Conservation (phyloP, 352 stramenopile species). For the Phytophthora fragariaefolia region DNA sequence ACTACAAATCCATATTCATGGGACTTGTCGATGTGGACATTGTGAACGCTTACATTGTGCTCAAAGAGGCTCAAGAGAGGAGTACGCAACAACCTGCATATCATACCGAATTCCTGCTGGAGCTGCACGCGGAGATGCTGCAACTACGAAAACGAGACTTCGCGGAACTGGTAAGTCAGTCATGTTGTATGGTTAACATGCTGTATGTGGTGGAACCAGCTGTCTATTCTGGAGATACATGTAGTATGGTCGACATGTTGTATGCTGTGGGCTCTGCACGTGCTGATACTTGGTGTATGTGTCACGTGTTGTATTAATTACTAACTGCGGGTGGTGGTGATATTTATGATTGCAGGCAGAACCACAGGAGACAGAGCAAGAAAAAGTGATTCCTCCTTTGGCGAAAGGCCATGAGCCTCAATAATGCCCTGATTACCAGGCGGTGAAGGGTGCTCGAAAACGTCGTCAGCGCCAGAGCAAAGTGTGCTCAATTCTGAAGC, state of each 20-base stretch:
- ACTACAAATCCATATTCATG: conserved; percentile 35
- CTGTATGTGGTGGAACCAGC: conserved; percentile 6
- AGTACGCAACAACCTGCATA: not conserved
- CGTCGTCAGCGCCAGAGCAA: conserved; percentile 15
- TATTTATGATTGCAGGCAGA: not conserved
- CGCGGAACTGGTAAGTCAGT: not conserved
- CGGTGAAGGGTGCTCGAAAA: conserved; percentile 1
- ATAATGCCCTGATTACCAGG: too few relatives aligned
- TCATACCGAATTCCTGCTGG: conserved; percentile 17
- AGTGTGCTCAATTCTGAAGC: conserved; percentile 13
- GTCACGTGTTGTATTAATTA: not conserved
- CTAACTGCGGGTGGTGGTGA: not conserved
- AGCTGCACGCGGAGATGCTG: conserved; percentile 21
- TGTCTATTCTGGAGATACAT: too few relatives aligned
- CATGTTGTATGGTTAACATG: conserved; percentile 5
- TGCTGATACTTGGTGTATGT: not conserved
- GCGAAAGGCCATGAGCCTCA: too few relatives aligned
- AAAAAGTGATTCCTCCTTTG: not conserved
- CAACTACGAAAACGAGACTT: not conserved
- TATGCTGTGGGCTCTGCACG: not conserved
- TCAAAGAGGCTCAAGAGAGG: conserved; percentile 10
- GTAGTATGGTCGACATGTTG: conserved; percentile 4
- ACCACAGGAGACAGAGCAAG: not conserved
- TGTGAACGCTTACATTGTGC: conserved; percentile 29
- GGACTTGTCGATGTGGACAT: conserved; percentile 31